phyloP scores from a whole-genome alignment of 2,329 filamentous ascomycete genomes.

The Aureobasidium sp. region DNA sequence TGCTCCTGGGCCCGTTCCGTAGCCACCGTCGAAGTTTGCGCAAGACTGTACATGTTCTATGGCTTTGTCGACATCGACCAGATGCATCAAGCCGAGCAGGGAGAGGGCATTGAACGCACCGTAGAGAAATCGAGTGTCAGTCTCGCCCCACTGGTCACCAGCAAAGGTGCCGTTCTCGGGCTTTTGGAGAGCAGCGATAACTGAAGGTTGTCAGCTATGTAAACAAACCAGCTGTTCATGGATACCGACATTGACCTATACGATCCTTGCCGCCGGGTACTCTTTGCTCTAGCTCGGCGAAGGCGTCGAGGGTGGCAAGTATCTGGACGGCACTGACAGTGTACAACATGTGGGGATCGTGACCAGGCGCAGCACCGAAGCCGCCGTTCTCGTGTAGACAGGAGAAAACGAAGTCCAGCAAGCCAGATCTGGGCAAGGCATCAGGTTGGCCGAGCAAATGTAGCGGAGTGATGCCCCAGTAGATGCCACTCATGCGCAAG shows the following conservation, averaged over 20 bases:
- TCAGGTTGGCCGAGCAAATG: constrained; percentile 77
- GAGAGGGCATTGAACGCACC: constrained; percentile 85
- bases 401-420: constrained; percentile 90
- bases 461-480: constrained; percentile 89
- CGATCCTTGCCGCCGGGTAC: constrained; percentile 61
- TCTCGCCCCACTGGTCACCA: constrained; percentile 94
- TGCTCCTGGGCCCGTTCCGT: constrained; percentile 79
- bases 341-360: constrained; percentile 94
- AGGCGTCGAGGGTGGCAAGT: constrained; percentile 74
- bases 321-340: constrained; percentile 95
- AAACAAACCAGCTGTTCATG: background rate
- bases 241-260: constrained; percentile 67
- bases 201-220: constrained; percentile 34
- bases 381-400: constrained; percentile 85
- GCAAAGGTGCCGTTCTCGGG: constrained; percentile 75
- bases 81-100: constrained; percentile 63
- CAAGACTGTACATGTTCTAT: constrained; percentile 74
- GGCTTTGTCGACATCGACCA: constrained; percentile 74
- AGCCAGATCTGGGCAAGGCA: constrained; percentile 69
- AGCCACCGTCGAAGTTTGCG: constrained; percentile 90
- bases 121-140: constrained; percentile 91
- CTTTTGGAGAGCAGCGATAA: constrained; percentile 78
- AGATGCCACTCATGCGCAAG: constrained; percentile 87
- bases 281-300: constrained; percentile 70
- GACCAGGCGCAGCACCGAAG: constrained; percentile 87